These are phyloP conservation scores for Petasospora rhodanensis DNA, from an alignment of 1,139 yeast species.

Conservation along the genomic window DNA sequence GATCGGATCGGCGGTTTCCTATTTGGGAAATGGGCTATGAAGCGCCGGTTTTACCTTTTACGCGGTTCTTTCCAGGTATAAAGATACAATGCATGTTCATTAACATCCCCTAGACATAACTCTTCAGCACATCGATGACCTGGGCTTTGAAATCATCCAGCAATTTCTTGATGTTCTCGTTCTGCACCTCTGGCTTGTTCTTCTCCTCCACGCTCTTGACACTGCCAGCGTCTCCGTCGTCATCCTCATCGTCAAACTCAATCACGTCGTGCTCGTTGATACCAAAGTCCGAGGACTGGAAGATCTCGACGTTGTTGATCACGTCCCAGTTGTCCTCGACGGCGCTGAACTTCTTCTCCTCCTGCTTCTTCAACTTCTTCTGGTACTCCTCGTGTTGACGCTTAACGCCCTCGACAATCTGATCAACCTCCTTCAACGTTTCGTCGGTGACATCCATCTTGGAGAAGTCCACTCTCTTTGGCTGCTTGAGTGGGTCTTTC, in stretches of 20 bases:
- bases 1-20: too few species aligned
- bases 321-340: constrained; percentile 45
- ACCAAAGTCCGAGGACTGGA: constrained; percentile 52
- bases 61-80: too few species aligned
- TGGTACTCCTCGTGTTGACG: constrained; percentile 36
- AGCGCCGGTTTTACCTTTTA: too few species aligned
- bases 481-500: constrained; percentile 19
- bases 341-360: constrained; percentile 12
- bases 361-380: constrained; percentile 27
- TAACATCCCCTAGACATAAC: too few species aligned
- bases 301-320: constrained; percentile 39
- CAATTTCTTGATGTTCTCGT: constrained; percentile 11
- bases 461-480: constrained; percentile 35
- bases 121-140: constrained; percentile 6
- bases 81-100: too few species aligned
- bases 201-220: constrained; percentile 17
- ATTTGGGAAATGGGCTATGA: too few species aligned
- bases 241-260: constrained; percentile 43
- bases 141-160: constrained; percentile 14
- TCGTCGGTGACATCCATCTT: constrained; percentile 25
- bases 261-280: constrained; percentile 52
- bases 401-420: constrained; percentile 40
- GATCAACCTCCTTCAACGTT: constrained; percentile 41
- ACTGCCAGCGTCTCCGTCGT: constrained; percentile 34
- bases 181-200: constrained; percentile 2